phyloP scores from a whole-genome alignment of 805 yeast species.

The Candida pseudofarinosa region DNA sequence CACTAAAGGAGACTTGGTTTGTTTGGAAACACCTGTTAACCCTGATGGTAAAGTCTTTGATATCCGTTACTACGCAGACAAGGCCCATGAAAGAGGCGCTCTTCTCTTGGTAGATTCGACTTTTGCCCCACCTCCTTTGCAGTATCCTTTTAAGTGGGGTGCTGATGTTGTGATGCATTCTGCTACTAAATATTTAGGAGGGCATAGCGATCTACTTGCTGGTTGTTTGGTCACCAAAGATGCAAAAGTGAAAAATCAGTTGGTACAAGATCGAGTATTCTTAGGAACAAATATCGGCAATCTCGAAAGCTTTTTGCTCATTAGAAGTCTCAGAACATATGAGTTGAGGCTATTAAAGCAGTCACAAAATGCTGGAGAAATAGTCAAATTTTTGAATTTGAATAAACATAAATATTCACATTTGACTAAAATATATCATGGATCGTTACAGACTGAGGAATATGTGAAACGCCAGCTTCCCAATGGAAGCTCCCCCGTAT shows the following conservation, averaged over 20 bases:
- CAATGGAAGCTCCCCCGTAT: constrained; percentile 68
- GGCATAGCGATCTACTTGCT: constrained; percentile 89
- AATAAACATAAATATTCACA: constrained; percentile 44
- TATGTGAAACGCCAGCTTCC: constrained; percentile 64
- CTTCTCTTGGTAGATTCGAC: constrained; percentile 74
- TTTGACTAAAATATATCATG: constrained; percentile 58
- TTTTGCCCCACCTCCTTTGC: constrained; percentile 90
- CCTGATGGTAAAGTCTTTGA: constrained; percentile 72
- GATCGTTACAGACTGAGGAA: constrained; percentile 70
- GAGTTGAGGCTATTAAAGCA: constrained; percentile 70
- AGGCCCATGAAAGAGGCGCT: constrained; percentile 79
- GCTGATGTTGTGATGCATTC: constrained; percentile 91
- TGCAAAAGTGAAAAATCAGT: constrained; percentile 35
- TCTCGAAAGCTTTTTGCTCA: constrained; percentile 67
- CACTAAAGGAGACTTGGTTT: constrained; percentile 69
- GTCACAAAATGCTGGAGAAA: constrained; percentile 52
- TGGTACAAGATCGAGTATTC: constrained; percentile 60
- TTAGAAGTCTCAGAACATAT: constrained; percentile 78
- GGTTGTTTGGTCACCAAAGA: constrained; percentile 74
- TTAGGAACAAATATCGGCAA: constrained; percentile 80
- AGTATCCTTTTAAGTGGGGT: constrained; percentile 75
- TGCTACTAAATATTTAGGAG: constrained; percentile 90
- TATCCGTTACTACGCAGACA: constrained; percentile 56
- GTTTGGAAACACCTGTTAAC: constrained; percentile 84
- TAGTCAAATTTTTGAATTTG: constrained; percentile 57